Base-by-base conservation (phyloP, 2,329 filamentous ascomycete genomes). In the Penicillium sp. region DNA sequence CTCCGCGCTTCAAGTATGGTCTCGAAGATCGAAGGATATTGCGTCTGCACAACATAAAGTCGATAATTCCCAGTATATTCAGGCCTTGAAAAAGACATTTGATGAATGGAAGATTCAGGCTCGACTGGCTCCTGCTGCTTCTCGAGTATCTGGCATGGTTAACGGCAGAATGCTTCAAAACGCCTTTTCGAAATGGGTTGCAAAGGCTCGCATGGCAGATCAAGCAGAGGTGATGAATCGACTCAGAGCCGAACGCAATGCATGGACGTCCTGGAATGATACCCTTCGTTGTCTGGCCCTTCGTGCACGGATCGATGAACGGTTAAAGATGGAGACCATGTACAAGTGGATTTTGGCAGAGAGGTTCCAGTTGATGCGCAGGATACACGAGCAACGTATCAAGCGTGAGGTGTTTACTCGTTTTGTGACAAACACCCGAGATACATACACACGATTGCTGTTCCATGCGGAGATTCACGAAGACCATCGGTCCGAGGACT, bases 261-360 rank as follows among this genome's bases (percentile, higher is more conserved):
- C 80, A 3, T 84, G 81, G 74, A 84, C 78, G 1, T 71, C 73
- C 10, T 87, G 84, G 85, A 86, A 86, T 56, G 81, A 86, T 60
- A 72, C 72, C 14, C 72, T 85, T 14, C 81, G 84, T 16, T 78
- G 75, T 54, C 74, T 78, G 58, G 76, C 77, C 14, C 67, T 86
- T 2, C 70, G 69, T 44, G 70, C 75, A 18, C 78, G 76, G 13
- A 80, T 85, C 43, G 75, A 85, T 55, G 77, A 81, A 55, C 77
- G 83, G 3, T 57, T 85, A 36, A 70, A 81, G 38, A 69, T 80
- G 27, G 78, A 86, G 61, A 68, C 74, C 6, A 71, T 87, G 54
- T 85, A 84, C 65, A 83, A 77, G 65, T 86, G 83, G 83, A 75
- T 81, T n/a, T 62, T 86, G 27, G 76, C 79, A 30, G 77, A 75